phyloP scores from a whole-genome alignment of 73 alveolate species.

The Paramecium primaurelia region DNA sequence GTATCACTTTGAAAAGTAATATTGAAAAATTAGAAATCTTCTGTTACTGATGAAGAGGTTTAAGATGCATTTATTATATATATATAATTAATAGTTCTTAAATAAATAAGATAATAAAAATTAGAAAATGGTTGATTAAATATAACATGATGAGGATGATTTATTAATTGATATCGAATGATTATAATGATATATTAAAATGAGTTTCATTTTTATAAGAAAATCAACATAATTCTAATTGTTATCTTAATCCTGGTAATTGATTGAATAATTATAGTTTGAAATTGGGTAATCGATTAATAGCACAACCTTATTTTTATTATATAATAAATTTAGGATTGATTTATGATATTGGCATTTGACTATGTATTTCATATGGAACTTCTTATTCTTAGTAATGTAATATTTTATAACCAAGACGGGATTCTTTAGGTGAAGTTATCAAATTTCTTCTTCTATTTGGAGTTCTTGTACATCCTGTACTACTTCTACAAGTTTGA shows the following conservation, averaged over 20 bases:
- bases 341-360: neutral
- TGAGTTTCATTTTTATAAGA: neutral
- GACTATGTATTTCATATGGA: neutral
- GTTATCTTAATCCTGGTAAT: neutral
- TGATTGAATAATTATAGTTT: neutral
- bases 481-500: neutral
- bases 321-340: neutral
- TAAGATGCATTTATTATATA: slow-evolving; percentile 58
- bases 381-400: neutral
- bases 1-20: slow-evolving; percentile 77
- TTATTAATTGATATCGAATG: slow-evolving; percentile 83
- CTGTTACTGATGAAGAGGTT: slow-evolving; percentile 74
- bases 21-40: slow-evolving; percentile 76
- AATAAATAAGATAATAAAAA: slow-evolving; percentile 52
- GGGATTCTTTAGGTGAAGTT: neutral
- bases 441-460: neutral
- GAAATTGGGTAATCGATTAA: neutral
- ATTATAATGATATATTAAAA: neutral
- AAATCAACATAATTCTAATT: neutral
- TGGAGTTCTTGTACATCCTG: neutral
- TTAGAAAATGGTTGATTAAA: slow-evolving; percentile 3
- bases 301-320: neutral
- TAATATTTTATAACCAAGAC: neutral
- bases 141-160: slow-evolving; percentile 59
- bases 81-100: slow-evolving; percentile 59